Base-by-base conservation (phyloP, 495 filamentous ascomycete genomes). In the Aspergillus avenaceus region DNA sequence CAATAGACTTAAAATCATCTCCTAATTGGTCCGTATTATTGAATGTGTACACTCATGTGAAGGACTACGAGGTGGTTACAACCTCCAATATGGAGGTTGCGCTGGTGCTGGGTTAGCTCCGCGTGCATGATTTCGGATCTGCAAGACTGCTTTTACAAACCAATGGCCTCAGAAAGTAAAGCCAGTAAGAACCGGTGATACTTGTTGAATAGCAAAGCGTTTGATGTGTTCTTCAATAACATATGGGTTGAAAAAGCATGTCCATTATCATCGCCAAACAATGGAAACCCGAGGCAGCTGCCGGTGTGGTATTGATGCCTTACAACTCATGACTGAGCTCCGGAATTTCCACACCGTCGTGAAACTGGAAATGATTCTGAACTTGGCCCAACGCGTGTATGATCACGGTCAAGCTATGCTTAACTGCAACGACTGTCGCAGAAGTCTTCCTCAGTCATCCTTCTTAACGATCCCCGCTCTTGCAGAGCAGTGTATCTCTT, bases 261-360 rank as follows among this genome's bases (percentile, higher is more conserved):
- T 32, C 19, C 29, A 36, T 14, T n/a, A 45, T 9, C 11, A 2
- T 22, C 22, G 13, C 14, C n/a, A 41, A 12, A 14, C 7, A 8
- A 63, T 62, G 59, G 53, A 53, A 16, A 13, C 56, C 11, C 51
- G 54, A n/a, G 40, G 0, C 12, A 18, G 47, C 18, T 67, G 64
- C 42, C 48, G 53, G 14, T 70, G 66, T 43, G 63, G 59, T 5
- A 48, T 60, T 1, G 49, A 57, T 4, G 46, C 49, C 1, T 21
- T 67, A 47, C 56, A 65, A 18, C 58, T 64, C 14, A 50, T 64
- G 56, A 49, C 49, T 7, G 62, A 65, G 26, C 46, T 65, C 23
- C 62, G 56, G 25, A 62, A 57, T 45, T 31, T 62, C 8, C 59
- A 63, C 24, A 55, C 60, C 0, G 64, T 66, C 16, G 51, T 67